Percentiles rank a stretch among this genome's conserved stretches.
phyloP scores from a whole-genome alignment of 2,329 filamentous ascomycete genomes.

The Paradendryphiella salina region DNA sequence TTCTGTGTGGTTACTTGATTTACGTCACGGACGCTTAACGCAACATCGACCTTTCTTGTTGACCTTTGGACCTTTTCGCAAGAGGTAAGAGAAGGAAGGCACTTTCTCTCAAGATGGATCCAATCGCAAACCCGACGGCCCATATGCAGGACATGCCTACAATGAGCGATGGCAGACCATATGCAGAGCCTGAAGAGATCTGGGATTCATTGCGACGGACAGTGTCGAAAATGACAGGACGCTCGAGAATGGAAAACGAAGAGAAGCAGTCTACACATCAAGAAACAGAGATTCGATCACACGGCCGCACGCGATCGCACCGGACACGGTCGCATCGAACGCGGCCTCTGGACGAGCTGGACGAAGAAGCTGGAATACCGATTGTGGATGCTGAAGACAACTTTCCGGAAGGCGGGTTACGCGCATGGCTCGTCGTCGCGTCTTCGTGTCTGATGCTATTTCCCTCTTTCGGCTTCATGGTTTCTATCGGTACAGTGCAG shows the following conservation, averaged over 20 bases:
- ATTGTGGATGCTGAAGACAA: slow-evolving; percentile 32
- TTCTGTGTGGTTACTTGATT: neutral
- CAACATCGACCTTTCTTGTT: neutral
- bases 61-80: neutral
- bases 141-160: slow-evolving; percentile 28
- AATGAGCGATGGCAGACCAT: slow-evolving; percentile 4
- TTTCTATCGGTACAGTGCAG: slow-evolving; percentile 71
- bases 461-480: slow-evolving; percentile 47
- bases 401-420: slow-evolving; percentile 47
- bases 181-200: slow-evolving; percentile 24
- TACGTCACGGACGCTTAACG: neutral
- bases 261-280: slow-evolving; percentile 19
- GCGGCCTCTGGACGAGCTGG: neutral
- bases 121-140: slow-evolving; percentile 32
- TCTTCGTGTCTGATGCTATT: slow-evolving; percentile 42
- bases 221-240: slow-evolving; percentile 27
- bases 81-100: neutral
- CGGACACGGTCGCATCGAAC: slow-evolving; percentile 9
- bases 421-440: slow-evolving; percentile 49
- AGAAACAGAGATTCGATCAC: slow-evolving; percentile 11
- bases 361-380: slow-evolving; percentile 18
- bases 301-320: slow-evolving; percentile 12
- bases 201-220: slow-evolving; percentile 24
- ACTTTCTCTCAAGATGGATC: slow-evolving; percentile 29
- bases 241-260: slow-evolving; percentile 21